These are phyloP conservation scores for Stygiomarasmius scandens DNA, from an alignment of 1,284 basidiomycete species.

Conservation along the genomic window DNA sequence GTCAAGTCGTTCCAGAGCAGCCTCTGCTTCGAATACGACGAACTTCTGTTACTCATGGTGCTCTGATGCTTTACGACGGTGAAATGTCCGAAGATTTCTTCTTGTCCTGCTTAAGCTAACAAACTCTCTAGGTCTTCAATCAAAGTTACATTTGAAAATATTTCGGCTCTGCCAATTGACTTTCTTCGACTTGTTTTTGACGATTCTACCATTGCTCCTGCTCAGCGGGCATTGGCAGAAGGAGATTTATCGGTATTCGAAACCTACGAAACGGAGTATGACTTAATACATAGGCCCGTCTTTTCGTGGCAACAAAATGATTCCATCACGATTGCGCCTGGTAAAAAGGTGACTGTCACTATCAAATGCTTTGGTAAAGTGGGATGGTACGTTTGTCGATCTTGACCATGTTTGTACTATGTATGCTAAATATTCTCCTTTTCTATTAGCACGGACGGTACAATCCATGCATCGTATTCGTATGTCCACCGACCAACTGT, in stretches of 20 bases:
- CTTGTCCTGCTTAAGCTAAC: not conserved
- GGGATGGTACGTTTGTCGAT: slow-evolving; percentile 69
- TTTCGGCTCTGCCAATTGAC: slow-evolving; percentile 80
- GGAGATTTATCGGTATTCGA: slow-evolving; percentile 83
- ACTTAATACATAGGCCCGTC: slow-evolving; percentile 76
- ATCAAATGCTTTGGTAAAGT: slow-evolving; percentile 86
- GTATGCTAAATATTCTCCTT: slow-evolving; percentile 4
- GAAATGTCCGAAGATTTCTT: slow-evolving; percentile 64
- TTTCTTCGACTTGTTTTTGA: slow-evolving; percentile 86
- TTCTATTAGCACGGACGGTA: slow-evolving; percentile 66
- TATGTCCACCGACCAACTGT: slow-evolving; percentile 52
- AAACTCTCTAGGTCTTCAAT: slow-evolving; percentile 65
- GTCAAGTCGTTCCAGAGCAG: slow-evolving; percentile 81
- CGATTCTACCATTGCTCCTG: slow-evolving; percentile 82
- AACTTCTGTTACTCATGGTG: slow-evolving; percentile 87
- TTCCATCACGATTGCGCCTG: slow-evolving; percentile 64
- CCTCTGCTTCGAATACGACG: slow-evolving; percentile 84
- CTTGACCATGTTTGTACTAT: slow-evolving; percentile 2
- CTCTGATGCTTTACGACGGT: slow-evolving; percentile 92
- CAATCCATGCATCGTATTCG: slow-evolving; percentile 85
- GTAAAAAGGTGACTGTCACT: slow-evolving; percentile 67
- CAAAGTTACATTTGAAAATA: slow-evolving; percentile 86
- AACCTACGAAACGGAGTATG: slow-evolving; percentile 89
- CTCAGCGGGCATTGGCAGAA: slow-evolving; percentile 77
- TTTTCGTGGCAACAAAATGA: slow-evolving; percentile 77